Base-by-base conservation (phyloP, 331 rosid species). In the Phaseolus coccineus region DNA sequence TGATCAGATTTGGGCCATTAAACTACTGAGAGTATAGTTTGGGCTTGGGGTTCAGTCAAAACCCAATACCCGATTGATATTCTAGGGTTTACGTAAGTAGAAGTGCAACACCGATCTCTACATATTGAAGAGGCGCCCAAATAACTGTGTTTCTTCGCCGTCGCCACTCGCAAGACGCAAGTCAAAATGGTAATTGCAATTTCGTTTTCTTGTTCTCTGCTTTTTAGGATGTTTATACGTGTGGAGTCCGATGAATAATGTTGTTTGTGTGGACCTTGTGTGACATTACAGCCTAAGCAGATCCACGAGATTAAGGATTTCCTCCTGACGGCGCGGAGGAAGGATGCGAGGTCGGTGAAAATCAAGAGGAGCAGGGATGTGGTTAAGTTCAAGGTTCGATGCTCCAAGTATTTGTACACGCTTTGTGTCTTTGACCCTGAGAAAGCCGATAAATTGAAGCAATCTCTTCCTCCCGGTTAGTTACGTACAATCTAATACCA, bases 281-380 rank as follows among this genome's bases (percentile, higher is more conserved):
- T 40, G 46, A 3, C 57, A 33, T 19, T 6, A 28, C 83, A 91
- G 94, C 90, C 97, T 13, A 90, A 91, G 85, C 94, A 90, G 86
- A 90, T 92, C 82, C 94, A 87, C 8, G 94, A 92, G 88, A 92
- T 92, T 13, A 91, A 91, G 92, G 94, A 90, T 86, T 92, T 92
- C 86, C 93, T 92, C 77, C 84, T 90, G 19, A 90, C 89, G 27
- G 91, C 94, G 3, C 78, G 97, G 47, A 88, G 97, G 85, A 92
- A 92, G 77, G 94, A 92, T 69, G 91, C 94, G 0, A 73, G 86
- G 30, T 88, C 90, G 5, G 91, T 90, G 63, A 92, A 92, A 51
- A 92, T 92, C 76, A 90, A 87, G 91, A 90, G 87, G 63, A 82
- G 84, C 76, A 90, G 83, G 51, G 97, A 84, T 33, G 92, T 83